Conservation (phyloP, 768 basidiomycete species). For the Phylloporus sp. region DNA sequence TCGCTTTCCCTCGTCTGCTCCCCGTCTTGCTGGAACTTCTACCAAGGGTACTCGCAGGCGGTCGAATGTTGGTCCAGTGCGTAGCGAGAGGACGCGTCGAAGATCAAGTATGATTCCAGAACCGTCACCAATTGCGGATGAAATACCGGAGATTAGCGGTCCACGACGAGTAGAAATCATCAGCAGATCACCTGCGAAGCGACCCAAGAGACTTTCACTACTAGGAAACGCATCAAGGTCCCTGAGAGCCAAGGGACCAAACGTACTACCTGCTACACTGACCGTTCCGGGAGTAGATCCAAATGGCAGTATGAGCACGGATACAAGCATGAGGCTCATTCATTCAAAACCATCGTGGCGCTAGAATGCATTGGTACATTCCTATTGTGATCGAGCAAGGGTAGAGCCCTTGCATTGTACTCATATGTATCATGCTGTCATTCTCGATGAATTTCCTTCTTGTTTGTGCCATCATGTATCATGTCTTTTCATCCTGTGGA, state of each 20-base stretch:
- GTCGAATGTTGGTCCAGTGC: slow-evolving; percentile 74
- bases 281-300: slow-evolving; percentile 37
- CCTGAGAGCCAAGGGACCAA: slow-evolving; percentile 30
- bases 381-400: slow-evolving; percentile 8
- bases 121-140: slow-evolving; percentile 45
- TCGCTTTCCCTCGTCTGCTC: slow-evolving; percentile 47
- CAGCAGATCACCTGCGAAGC: slow-evolving; percentile 53
- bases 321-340: slow-evolving; percentile 44
- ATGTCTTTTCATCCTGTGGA: slow-evolving; percentile 7
- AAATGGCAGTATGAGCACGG: slow-evolving; percentile 40
- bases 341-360: slow-evolving; percentile 55
- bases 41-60: slow-evolving; percentile 49
- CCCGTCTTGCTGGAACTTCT: slow-evolving; percentile 32
- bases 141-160: slow-evolving; percentile 30
- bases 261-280: slow-evolving; percentile 29
- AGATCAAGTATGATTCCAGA: slow-evolving; percentile 82
- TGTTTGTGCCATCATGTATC: slow-evolving; percentile 18
- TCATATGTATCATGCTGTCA: slow-evolving; percentile 8
- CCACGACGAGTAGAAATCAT: slow-evolving; percentile 42
- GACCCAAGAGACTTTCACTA: slow-evolving; percentile 55
- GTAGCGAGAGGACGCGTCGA: slow-evolving; percentile 67
- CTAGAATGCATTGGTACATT: slow-evolving; percentile 30
- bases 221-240: slow-evolving; percentile 38
- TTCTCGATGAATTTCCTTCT: slow-evolving; percentile 10
- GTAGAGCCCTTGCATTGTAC: slow-evolving; percentile 19